Conservation (phyloP, 805 yeast genomes). For the Schwanniomyces pseudopolymorphus region DNA sequence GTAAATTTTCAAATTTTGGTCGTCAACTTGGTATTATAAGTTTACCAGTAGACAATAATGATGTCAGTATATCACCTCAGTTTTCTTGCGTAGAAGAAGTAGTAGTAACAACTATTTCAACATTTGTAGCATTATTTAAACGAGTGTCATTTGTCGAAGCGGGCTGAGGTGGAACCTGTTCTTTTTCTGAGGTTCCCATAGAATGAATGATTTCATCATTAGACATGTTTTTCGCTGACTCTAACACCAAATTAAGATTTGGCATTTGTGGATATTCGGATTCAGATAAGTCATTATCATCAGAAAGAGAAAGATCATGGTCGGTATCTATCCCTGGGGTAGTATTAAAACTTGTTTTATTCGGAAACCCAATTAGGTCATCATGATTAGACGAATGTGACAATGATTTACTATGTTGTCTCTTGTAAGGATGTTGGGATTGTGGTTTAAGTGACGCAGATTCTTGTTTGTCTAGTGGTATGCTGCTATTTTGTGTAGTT, state of each 20-base stretch:
- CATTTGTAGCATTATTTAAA: slow-evolving; percentile 4
- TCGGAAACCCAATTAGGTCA: slow-evolving; percentile 39
- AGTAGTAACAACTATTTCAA: slow-evolving; percentile 11
- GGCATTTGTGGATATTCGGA: not conserved
- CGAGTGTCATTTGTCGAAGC: not conserved
- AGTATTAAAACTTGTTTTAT: slow-evolving; percentile 28
- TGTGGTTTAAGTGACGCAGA: not conserved
- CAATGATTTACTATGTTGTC: slow-evolving; percentile 37
- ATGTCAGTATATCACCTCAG: not conserved
- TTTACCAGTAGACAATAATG: not conserved
- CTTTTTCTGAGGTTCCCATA: not conserved
- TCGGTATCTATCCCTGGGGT: slow-evolving; percentile 47
- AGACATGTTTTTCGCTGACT: not conserved
- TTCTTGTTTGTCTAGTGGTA: slow-evolving; percentile 11
- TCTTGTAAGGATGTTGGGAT: slow-evolving; percentile 7
- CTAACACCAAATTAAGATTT: not conserved
- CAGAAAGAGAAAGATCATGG: slow-evolving; percentile 34
- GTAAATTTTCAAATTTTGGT: no score
- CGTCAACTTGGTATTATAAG: no score
- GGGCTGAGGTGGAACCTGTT: not conserved
- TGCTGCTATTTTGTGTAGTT: no score
- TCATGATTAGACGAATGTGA: slow-evolving; percentile 29
- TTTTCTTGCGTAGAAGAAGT: slow-evolving; percentile 1
- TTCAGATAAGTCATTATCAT: slow-evolving; percentile 14
- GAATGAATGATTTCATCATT: not conserved